Percentiles rank a stretch among this genome's conserved stretches.
These are phyloP conservation scores for Lithohypha guttulata DNA, from an alignment of 2,329 filamentous ascomycete species.

Conservation along the genomic window DNA sequence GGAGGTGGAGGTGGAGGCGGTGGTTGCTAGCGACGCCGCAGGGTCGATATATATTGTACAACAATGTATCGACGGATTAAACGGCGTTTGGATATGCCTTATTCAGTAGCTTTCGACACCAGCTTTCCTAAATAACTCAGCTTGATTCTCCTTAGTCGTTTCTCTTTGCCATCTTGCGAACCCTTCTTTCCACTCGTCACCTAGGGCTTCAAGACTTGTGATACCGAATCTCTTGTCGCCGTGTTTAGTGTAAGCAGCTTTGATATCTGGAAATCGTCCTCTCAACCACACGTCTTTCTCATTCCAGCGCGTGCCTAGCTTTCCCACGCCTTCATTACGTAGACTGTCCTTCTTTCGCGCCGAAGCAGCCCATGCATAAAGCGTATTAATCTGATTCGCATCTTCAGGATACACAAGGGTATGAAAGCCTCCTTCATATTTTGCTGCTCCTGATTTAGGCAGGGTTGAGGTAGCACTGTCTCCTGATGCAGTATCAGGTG, in stretches of 20 bases:
- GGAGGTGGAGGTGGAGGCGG: too few relatives aligned
- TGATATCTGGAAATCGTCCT: conserved; percentile 55
- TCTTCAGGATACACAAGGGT: conserved; percentile 40
- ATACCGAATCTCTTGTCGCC: conserved; percentile 50
- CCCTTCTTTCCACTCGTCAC: conserved; percentile 33
- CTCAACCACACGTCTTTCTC: conserved; percentile 63
- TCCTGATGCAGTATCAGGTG: background rate
- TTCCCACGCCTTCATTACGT: conserved; percentile 43
- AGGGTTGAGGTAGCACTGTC: background rate
- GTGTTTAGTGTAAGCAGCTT: conserved; percentile 56
- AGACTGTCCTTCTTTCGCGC: conserved; percentile 30
- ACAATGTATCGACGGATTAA: too few relatives aligned
- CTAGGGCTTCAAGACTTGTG: conserved; percentile 59
- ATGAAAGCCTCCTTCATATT: conserved; percentile 37
- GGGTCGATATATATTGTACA: too few relatives aligned
- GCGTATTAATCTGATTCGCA: conserved; percentile 35
- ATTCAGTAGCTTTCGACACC: too few relatives aligned
- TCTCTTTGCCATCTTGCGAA: conserved; percentile 4
- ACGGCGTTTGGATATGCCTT: too few relatives aligned
- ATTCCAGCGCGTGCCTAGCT: conserved; percentile 61
- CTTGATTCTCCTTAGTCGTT: background rate
- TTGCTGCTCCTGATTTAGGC: conserved; percentile 11
- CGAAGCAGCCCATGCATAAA: conserved; percentile 33
- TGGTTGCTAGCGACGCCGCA: too few relatives aligned
- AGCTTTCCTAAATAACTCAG: conserved; percentile 11